Base-by-base conservation (phyloP, 805 yeast species). In the Saturnispora halmiae region DNA sequence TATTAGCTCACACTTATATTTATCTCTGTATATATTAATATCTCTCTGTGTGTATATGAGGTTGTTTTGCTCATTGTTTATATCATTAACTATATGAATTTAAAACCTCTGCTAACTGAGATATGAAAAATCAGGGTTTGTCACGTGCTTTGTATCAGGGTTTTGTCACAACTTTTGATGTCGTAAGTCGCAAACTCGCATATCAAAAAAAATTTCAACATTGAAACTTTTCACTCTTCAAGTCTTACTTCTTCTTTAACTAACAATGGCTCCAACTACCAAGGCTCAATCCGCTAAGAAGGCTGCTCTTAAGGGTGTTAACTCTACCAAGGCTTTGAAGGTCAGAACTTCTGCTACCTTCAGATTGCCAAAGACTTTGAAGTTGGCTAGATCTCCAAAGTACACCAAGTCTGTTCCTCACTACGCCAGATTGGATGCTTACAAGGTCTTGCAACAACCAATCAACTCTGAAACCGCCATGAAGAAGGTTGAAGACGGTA, bases 401-500 rank as follows among this genome's bases (percentile, higher is more conserved):
- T 90, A 90, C 75, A 84, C 94, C 62, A 92, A 86, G 78, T 70
- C 96, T 59, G 95, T 92, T 61, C 95, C 96, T 65, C 97, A 92
- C 77, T 82, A 81, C 81, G 79, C 82, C 73, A 92, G 97, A 79
- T 70, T 85, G 65, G 98, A 92, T 70, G 83, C 94, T 63, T 82
- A 83, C 92, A 86, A 85, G 74, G 72, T 87, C 66, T 79, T 92
- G 66, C 82, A 84, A 69, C 74, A 85, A 60, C 96, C 96, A 75
- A 79, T 90, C 72, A 90, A 90, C 69, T 79, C 95, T 60, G 98
- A 92, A 79, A 85, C 95, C 58, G 96, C 98, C 65, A 87, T 92
- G 84, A 90, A 92, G 83, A 85, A 86, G 79, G 96, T 92, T 66
- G 98, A 92, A 78, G 96, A 87, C 67, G 86, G 94, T 74, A 92